Base-by-base conservation (phyloP, 148 eudicot species). In the Rhododendron kiyosumense region DNA sequence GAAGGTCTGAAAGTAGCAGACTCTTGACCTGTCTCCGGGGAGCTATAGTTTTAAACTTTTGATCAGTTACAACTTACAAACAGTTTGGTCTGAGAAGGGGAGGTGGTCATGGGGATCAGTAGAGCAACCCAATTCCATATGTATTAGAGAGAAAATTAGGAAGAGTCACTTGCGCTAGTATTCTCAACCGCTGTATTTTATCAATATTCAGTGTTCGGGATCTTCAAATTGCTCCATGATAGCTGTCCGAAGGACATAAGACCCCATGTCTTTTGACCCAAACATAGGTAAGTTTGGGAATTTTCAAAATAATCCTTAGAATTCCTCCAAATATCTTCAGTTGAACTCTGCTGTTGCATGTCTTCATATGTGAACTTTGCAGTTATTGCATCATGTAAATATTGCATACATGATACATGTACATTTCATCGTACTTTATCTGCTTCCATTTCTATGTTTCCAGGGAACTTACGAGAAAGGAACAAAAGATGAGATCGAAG, bases 381-480 rank as follows among this genome's bases (percentile, higher is more conserved):
- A 32, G 49, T 22, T 46, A 48, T 61, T 80, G 24, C 14, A 38
- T 65, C 15, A 34, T 76, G 54, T 51, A 26, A 43, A 57, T 74
- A 34, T 36, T 18, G 30, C 43, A 43, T 75, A 5, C 5, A 30
- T 15, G 22, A 54, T 74, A 63, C 18, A 0, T 79, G 74, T 61
- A 14, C 18, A 10, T 6, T 63, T n/a, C 28, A 5, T 34, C 78
- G 7, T 6, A 71, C 59, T 84, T 87, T 1, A 30, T 24, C 73
- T 86, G 81, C 78, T 12, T 83, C 52, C 54, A 34, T 73, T 83
- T 67, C 45, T 69, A 79, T 85, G 81, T 82, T 59, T 92, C 45
- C 86, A 96, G 99, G 98, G 91, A 45, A 93, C 91, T 69, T 96
- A 96, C 86, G 99, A 96, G 90, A 96, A 95, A 88, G 99, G 98